Evolutionary conservation across 169 alveolate species (phyloP).

Genomic region (Plasmodium knowlesi): DNA sequence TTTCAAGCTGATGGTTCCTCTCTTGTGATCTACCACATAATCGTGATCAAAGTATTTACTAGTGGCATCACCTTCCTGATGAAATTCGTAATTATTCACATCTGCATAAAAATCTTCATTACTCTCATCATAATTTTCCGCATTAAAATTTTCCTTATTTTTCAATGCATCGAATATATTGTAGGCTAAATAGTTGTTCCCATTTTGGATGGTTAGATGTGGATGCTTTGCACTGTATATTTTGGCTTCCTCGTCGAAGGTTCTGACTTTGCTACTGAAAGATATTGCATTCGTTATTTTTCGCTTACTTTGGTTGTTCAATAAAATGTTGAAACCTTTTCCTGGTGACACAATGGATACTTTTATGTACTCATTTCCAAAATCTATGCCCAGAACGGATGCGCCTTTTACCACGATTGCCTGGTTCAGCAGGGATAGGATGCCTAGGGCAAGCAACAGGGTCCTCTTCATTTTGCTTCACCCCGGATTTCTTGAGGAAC

Average conservation of each 20-base stretch:
- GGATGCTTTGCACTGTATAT: constrained; percentile 63
- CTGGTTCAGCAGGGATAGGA: neutral
- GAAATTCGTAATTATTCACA: constrained; percentile 29
- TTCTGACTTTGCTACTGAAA: constrained; percentile 77
- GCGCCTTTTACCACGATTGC: constrained; percentile 6
- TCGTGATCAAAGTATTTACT: constrained; percentile 63
- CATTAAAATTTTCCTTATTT: constrained; percentile 32
- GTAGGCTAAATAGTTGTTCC: constrained; percentile 54
- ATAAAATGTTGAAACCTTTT: constrained; percentile 80
- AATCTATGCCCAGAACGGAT: constrained; percentile 82
- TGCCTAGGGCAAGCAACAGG: neutral
- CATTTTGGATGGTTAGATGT: constrained; percentile 47
- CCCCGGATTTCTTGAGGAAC: neutral
- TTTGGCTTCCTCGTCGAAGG: constrained; percentile 82
- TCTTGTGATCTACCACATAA: constrained; percentile 55
- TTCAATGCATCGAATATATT: constrained; percentile 37
- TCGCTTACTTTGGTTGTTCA: constrained; percentile 84
- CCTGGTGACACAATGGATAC: constrained; percentile 86
- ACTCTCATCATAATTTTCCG: constrained; percentile 45
- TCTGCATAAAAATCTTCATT: constrained; percentile 37
- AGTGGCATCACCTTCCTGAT: constrained; percentile 2
- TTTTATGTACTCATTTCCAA: constrained; percentile 85
- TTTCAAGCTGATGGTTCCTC: constrained; percentile 76
- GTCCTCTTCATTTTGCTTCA: neutral
- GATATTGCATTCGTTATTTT: constrained; percentile 82